phyloP scores from a whole-genome alignment of 805 yeast genomes.

The Tetrapisispora nanseiensis region DNA sequence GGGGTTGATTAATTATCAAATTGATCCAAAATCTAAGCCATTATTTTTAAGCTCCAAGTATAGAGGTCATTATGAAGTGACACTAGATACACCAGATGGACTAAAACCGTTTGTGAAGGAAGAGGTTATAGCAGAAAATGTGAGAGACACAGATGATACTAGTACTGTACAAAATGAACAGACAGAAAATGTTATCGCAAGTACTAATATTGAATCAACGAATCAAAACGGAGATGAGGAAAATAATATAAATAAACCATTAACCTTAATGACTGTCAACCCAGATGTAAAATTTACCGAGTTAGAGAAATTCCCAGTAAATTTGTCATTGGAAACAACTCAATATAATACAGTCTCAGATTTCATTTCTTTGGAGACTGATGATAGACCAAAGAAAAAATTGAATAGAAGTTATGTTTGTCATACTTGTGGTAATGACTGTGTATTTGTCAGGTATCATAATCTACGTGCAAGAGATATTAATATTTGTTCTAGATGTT shows the following conservation, averaged over 20 bases:
- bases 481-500: conserved; percentile 62
- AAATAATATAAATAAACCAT: not conserved
- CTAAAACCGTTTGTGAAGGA: conserved; percentile 51
- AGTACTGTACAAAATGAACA: no score
- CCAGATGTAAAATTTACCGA: not conserved
- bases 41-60: conserved; percentile 87
- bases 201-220: no score
- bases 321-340: conserved; percentile 72
- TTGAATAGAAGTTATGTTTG: conserved; percentile 48
- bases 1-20: conserved; percentile 92
- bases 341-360: conserved; percentile 66
- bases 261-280: not conserved
- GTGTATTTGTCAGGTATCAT: conserved; percentile 78
- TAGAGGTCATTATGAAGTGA: conserved; percentile 90
- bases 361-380: conserved; percentile 42
- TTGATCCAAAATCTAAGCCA: conserved; percentile 70
- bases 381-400: conserved; percentile 38
- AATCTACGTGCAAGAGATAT: conserved; percentile 74
- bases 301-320: conserved; percentile 40
- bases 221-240: not conserved
- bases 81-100: conserved; percentile 87
- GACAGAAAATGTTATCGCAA: no score
- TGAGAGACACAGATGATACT: conserved; percentile 12
- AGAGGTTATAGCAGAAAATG: not conserved
- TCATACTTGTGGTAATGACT: conserved; percentile 76